Base-by-base conservation (phyloP, 2,329 filamentous ascomycete genomes). In the Phyllosticta paracitricarpa region DNA sequence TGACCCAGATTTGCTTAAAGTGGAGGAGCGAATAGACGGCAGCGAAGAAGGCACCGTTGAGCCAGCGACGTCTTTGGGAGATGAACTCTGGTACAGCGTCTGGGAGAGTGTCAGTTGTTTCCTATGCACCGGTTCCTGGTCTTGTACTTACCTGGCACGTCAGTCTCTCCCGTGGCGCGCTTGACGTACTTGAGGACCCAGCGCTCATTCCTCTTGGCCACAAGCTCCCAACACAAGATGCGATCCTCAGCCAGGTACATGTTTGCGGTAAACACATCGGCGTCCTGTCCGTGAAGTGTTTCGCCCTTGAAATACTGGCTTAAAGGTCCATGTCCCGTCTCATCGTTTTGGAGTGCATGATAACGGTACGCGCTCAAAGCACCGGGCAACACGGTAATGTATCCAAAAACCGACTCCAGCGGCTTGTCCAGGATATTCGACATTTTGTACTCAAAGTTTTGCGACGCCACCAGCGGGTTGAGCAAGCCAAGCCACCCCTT, bases 381-480 rank as follows among this genome's bases (percentile, higher is more conserved):
- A 75, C 94, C 95, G 0, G 94, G 95, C 65, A 99, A 78, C 67
- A 99, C 94, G 5, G 93, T 97, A 67, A 99, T 99, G 72, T 97
- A 99, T 1, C 94, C 94, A 73, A 99, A 99, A 0, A 96, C 93
- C 0, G 91, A 96, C 73, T 99, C 94, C 2, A 99, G 79, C 0
- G 94, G 94, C 75, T 99, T 99, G 73, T 99, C 94, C 26, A 99
- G 81, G 69, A 99, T 99, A 69, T 99, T 99, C 51, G 91, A 96
- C 91, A 99, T 97, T 76, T 99, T 99, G 80, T 99, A 99, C 78
- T 99, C 94, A 67, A 99, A 99, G 73, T 99, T 99, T 70, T 99
- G 94, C 54, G 91, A 96, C 0, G 94, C 94, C 17, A 99, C 93
- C 5, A 99, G 81, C 0, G 94, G 94, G 69, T 99, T 99, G 54